A percentile compares a stretch with the other conserved stretches of the same genome.
phyloP scores from a whole-genome alignment of 768 basidiomycete species.

The Tulasnella sp. region DNA sequence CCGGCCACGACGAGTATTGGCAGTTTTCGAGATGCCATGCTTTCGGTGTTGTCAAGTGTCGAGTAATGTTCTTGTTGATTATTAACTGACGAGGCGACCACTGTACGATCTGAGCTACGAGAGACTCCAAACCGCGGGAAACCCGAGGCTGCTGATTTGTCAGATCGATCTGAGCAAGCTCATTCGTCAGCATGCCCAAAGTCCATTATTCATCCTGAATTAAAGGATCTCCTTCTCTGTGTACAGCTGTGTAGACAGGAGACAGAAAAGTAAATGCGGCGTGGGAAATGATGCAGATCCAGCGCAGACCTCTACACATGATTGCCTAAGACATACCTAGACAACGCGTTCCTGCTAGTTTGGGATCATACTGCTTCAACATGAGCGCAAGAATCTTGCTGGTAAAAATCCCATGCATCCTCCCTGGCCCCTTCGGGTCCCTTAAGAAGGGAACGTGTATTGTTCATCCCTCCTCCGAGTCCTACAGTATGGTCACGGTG shows the following conservation, averaged over 20 bases:
- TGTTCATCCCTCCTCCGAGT: too few relatives aligned
- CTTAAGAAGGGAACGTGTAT: too few relatives aligned
- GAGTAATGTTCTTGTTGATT: neutral
- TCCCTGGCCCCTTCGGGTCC: too few relatives aligned
- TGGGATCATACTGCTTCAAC: too few relatives aligned
- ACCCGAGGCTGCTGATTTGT: neutral
- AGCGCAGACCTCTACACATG: too few relatives aligned
- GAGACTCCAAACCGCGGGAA: neutral
- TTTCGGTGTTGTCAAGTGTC: neutral
- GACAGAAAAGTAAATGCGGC: neutral
- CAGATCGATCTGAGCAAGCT: neutral
- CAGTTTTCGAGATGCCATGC: conserved; percentile 35
- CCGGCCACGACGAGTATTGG: conserved; percentile 60
- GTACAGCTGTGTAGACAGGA: neutral
- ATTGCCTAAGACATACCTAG: too few relatives aligned
- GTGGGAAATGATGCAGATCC: too few relatives aligned
- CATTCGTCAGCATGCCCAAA: neutral
- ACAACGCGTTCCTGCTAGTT: too few relatives aligned
- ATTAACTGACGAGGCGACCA: neutral
- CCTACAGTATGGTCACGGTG: too few relatives aligned
- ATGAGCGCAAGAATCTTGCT: too few relatives aligned
- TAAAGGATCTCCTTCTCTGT: neutral
- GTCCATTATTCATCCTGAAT: neutral
- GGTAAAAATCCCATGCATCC: too few relatives aligned
- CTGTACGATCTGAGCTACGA: neutral